These are phyloP conservation scores for Oxytropis ochrocephala DNA, from an alignment of 306 rosid genomes.

Conservation along the genomic window DNA sequence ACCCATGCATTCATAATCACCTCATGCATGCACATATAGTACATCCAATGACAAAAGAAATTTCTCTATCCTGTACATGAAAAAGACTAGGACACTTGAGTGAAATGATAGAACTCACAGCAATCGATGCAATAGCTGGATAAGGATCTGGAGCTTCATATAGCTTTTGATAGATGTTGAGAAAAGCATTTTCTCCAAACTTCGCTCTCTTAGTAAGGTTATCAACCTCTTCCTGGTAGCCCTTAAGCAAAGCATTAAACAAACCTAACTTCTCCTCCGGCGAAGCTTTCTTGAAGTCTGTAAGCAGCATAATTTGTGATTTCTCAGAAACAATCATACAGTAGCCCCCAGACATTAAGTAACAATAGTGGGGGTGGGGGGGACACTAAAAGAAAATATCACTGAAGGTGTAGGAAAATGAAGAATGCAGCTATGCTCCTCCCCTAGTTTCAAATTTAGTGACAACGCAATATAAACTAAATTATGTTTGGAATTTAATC, in stretches of 20 bases:
- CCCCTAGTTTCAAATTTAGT: background rate
- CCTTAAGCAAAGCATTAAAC: conserved; percentile 75
- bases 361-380: too few relatives aligned
- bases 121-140: conserved; percentile 81
- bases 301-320: conserved; percentile 16
- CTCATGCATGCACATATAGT: background rate
- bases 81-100: conserved; percentile 8
- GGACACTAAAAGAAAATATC: background rate
- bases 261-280: conserved; percentile 66
- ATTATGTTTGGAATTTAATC: too few relatives aligned
- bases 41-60: background rate
- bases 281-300: conserved; percentile 90
- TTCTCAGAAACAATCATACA: conserved; percentile 7
- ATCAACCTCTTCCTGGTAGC: conserved; percentile 95
- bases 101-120: conserved; percentile 52
- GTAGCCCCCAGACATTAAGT: background rate
- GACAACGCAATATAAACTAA: background rate
- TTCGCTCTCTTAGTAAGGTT: conserved; percentile 93
- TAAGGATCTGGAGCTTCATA: conserved; percentile 99
- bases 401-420: background rate
- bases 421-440: background rate
- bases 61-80: background rate
- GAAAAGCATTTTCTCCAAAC: conserved; percentile 97
- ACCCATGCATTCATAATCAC: background rate
- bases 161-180: conserved; percentile 88